Evolutionary conservation across 2,329 filamentous ascomycete species (phyloP).

Genomic region (Cordyceps cicadae): DNA sequence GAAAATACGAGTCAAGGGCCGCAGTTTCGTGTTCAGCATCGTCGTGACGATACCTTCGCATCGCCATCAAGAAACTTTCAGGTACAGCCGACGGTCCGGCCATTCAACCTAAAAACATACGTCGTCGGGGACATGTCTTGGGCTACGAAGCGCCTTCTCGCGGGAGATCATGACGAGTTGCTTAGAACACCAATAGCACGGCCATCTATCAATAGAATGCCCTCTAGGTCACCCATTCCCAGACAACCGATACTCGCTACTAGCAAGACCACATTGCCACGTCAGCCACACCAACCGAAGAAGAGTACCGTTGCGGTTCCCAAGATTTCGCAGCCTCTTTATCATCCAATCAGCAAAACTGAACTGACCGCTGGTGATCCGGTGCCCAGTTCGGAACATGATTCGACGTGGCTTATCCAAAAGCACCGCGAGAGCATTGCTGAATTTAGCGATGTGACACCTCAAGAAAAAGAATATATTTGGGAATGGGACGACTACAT

Average conservation of each 20-base stretch:
- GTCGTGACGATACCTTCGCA: conserved; percentile 16
- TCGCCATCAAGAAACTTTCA: conserved; percentile 32
- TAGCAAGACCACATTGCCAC: neutral
- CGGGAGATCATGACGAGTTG: conserved; percentile 22
- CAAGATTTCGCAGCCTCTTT: conserved; percentile 44
- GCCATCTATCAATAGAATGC: conserved; percentile 15
- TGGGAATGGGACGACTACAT: conserved; percentile 51
- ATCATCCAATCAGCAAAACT: conserved; percentile 48
- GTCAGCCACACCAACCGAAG: conserved; percentile 13
- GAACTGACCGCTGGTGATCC: conserved; percentile 40
- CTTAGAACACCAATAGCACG: neutral
- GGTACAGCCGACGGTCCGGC: conserved; percentile 33
- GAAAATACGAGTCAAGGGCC: conserved; percentile 29
- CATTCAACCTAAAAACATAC: conserved; percentile 37
- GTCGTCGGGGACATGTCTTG: conserved; percentile 39
- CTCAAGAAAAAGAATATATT: conserved; percentile 49
- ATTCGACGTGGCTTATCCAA: conserved; percentile 48
- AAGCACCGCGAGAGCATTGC: conserved; percentile 50
- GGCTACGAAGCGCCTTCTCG: conserved; percentile 33
- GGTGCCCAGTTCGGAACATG: conserved; percentile 35
- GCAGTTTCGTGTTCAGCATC: conserved; percentile 28
- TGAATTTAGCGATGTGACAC: conserved; percentile 48
- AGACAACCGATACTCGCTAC: neutral
- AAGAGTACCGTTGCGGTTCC: conserved; percentile 36
- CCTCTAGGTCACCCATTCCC: conserved; percentile 18